Conservation (phyloP, 2,329 filamentous ascomycete genomes). For the Microsporum ferrugineum region DNA sequence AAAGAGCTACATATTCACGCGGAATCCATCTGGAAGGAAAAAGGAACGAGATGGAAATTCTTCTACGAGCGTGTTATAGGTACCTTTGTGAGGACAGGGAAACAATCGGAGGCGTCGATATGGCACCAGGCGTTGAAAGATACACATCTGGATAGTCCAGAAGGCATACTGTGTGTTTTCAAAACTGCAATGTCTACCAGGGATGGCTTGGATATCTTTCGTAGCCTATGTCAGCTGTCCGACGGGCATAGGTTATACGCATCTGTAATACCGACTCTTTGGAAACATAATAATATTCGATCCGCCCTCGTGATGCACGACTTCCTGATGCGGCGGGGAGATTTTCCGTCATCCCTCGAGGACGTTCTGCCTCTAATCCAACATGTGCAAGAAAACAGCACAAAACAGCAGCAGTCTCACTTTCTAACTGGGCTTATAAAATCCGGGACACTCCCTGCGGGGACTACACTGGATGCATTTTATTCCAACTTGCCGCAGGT, state of each 20-base stretch:
- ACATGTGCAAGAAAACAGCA: constrained; percentile 26
- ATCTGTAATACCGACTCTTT: constrained; percentile 32
- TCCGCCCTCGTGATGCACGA: constrained; percentile 38
- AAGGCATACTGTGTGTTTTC: constrained; percentile 24
- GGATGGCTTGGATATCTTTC: constrained; percentile 27
- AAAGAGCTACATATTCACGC: constrained; percentile 27
- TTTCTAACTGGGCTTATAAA: constrained; percentile 9
- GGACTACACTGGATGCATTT: not conserved
- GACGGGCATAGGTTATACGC: constrained; percentile 34
- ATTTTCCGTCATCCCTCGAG: constrained; percentile 31
- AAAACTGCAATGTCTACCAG: constrained; percentile 17
- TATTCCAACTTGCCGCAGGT: not conserved
- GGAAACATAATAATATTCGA: constrained; percentile 26
- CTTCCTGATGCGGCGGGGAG: constrained; percentile 31
- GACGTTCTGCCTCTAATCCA: constrained; percentile 33
- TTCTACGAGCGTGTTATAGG: constrained; percentile 31
- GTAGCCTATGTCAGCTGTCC: constrained; percentile 31
- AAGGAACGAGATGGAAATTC: constrained; percentile 27
- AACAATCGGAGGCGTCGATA: constrained; percentile 22
- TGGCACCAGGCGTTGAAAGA: constrained; percentile 31
- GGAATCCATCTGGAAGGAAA: constrained; percentile 30
- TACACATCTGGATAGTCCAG: constrained; percentile 22
- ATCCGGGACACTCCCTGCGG: constrained; percentile 7
- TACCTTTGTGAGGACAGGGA: constrained; percentile 24
- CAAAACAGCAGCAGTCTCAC: constrained; percentile 8